phyloP scores from a whole-genome alignment of 495 filamentous ascomycete species.

The Talaromyces borbonicus region DNA sequence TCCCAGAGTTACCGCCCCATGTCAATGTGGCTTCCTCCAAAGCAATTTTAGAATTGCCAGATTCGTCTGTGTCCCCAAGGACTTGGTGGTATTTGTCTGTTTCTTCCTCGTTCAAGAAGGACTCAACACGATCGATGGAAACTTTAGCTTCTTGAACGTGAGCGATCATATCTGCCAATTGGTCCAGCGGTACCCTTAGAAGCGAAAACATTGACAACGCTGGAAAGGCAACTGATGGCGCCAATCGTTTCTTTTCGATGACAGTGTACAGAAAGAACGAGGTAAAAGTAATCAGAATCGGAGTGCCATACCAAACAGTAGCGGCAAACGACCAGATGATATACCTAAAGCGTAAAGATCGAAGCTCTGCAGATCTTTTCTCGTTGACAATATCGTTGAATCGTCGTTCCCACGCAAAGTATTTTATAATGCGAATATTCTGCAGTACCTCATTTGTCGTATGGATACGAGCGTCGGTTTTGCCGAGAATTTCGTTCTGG shows the following conservation, averaged over 20 bases:
- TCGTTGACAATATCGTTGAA: conserved; percentile 83
- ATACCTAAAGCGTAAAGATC: conserved; percentile 68
- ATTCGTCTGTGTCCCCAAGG: conserved; percentile 21
- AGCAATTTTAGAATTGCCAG: conserved; percentile 49
- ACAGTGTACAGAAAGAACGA: conserved; percentile 90
- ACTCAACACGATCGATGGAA: conserved; percentile 91
- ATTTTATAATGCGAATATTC: conserved; percentile 99
- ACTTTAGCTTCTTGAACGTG: conserved; percentile 98
- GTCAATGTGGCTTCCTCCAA: conserved; percentile 77
- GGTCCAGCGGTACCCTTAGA: conserved; percentile 89
- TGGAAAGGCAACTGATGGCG: conserved; percentile 92
- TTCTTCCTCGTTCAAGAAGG: conserved; percentile 89
- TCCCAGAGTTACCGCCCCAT: conserved; percentile 58
- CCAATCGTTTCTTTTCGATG: conserved; percentile 78
- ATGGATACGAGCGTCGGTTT: conserved; percentile 93
- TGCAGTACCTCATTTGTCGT: conserved; percentile 94
- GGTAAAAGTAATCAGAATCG: conserved; percentile 89
- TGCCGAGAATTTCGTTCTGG: conserved; percentile 85
- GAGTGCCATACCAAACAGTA: conserved; percentile 93
- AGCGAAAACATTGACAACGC: conserved; percentile 92
- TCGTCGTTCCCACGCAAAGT: conserved; percentile 96
- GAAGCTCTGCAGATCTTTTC: conserved; percentile 71
- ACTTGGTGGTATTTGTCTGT: conserved; percentile 95
- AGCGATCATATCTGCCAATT: conserved; percentile 97
- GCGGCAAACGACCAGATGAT: conserved; percentile 86